A percentile compares a stretch with the other conserved stretches of the same genome.
phyloP scores from a whole-genome alignment of 129 eudicot species.

The Helianthus tuberosus region DNA sequence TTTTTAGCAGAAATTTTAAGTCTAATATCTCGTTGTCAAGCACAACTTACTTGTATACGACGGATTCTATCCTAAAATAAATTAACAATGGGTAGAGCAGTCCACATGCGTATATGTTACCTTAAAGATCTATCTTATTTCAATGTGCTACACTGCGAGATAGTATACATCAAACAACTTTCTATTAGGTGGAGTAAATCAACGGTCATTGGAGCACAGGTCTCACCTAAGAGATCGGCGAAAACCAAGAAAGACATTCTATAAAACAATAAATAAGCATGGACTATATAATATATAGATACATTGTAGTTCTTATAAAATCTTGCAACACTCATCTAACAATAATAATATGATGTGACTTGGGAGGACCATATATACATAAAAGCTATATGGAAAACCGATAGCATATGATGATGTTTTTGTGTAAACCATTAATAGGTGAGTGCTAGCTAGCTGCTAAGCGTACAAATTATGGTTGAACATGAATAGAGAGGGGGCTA shows the following conservation, averaged over 20 bases:
- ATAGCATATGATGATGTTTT: slow-evolving; percentile 25
- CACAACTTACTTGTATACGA: not conserved
- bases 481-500: slow-evolving; percentile 17
- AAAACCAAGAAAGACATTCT: not conserved
- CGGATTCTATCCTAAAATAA: not conserved
- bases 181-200: not conserved
- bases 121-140: not conserved
- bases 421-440: slow-evolving; percentile 25
- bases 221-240: not conserved
- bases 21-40: not conserved
- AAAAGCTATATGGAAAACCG: slow-evolving; percentile 16
- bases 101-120: not conserved
- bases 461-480: slow-evolving; percentile 15
- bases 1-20: not conserved
- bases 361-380: slow-evolving; percentile 29
- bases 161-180: not conserved
- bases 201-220: too few species aligned
- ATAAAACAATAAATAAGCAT: not conserved
- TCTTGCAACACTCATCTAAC: slow-evolving; percentile 29
- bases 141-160: not conserved
- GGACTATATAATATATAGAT: not conserved
- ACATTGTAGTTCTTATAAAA: slow-evolving; percentile 7
- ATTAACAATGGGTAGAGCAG: not conserved
- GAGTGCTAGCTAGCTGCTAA: not conserved
- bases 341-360: slow-evolving; percentile 15